phyloP scores from a whole-genome alignment of 2,329 filamentous ascomycete genomes.

The Whalleya microplaca region DNA sequence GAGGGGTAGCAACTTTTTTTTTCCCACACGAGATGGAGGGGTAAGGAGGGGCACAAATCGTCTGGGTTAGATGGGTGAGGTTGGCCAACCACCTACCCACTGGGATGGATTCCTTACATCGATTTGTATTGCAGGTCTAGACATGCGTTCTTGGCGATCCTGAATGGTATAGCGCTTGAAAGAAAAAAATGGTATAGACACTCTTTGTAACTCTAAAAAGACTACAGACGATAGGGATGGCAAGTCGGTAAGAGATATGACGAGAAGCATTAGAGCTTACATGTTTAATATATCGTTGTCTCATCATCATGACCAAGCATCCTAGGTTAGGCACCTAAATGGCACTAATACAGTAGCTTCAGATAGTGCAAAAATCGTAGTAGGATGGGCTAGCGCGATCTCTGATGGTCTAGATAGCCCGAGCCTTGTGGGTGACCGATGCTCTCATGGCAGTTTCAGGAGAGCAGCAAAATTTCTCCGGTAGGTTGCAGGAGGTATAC shows the following conservation, averaged over 20 bases:
- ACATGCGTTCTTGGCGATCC: slow-evolving; percentile 6
- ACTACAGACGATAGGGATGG: slow-evolving; percentile 4
- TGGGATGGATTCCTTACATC: slow-evolving; percentile 22
- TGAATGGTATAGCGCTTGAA: slow-evolving; percentile 6
- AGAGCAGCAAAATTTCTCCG: no score
- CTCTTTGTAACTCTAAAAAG: slow-evolving; percentile 9
- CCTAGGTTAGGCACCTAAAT: neutral
- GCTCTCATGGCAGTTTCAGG: no score
- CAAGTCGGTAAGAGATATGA: neutral
- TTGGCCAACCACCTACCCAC: slow-evolving; percentile 23
- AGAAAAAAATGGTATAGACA: slow-evolving; percentile 22
- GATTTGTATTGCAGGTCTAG: neutral
- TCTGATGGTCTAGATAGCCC: neutral
- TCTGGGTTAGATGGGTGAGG: slow-evolving; percentile 17
- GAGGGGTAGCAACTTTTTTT: slow-evolving; percentile 29
- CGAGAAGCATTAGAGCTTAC: no score
- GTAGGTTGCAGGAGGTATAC: no score
- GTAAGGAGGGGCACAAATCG: slow-evolving; percentile 34
- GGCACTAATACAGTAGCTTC: no score
- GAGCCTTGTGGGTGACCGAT: neutral
- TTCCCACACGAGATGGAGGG: slow-evolving; percentile 34
- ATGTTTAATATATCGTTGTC: no score
- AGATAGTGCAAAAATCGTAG: neutral
- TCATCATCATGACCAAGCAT: neutral
- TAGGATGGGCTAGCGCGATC: neutral